Percentiles rank a stretch among this genome's conserved stretches.
Conservation (phyloP, 1,284 basidiomycete genomes). For the Rhodotorula sp. region DNA sequence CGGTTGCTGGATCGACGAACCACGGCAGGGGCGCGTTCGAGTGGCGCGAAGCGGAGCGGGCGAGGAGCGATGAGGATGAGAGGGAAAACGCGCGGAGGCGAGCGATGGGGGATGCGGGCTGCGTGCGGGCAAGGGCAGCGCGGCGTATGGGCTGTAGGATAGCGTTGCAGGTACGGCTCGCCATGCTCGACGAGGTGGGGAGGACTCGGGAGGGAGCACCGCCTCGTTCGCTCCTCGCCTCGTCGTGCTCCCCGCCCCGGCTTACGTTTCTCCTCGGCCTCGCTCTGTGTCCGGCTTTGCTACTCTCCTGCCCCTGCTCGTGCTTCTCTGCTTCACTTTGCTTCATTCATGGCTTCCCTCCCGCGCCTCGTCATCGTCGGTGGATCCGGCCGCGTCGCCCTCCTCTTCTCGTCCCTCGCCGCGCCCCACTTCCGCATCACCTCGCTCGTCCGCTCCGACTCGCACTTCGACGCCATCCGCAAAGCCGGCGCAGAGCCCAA, state of each 20-base stretch:
- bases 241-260: too few species aligned
- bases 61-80: background rate
- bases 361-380: slow-evolving; percentile 56
- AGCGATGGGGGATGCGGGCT: background rate
- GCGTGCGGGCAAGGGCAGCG: background rate
- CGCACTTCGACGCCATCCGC: slow-evolving; percentile 58
- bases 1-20: slow-evolving; percentile 36
- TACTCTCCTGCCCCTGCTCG: background rate
- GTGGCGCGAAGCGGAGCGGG: too few species aligned
- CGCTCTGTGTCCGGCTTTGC: background rate
- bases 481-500: slow-evolving; percentile 58
- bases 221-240: background rate
- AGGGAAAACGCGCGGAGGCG: background rate
- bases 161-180: background rate
- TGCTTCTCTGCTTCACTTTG: background rate
- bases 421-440: slow-evolving; percentile 56
- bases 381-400: slow-evolving; percentile 62
- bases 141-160: background rate
- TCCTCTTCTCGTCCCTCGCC: slow-evolving; percentile 60
- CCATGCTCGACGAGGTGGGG: too few species aligned
- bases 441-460: slow-evolving; percentile 62
- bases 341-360: background rate
- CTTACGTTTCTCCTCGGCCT: background rate
- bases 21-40: slow-evolving; percentile 20
- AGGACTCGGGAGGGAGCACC: background rate